Percentiles rank a stretch among this genome's conserved stretches.
phyloP scores from a whole-genome alignment of 116 monocot genomes.

The Dioscorea cayenensis region DNA sequence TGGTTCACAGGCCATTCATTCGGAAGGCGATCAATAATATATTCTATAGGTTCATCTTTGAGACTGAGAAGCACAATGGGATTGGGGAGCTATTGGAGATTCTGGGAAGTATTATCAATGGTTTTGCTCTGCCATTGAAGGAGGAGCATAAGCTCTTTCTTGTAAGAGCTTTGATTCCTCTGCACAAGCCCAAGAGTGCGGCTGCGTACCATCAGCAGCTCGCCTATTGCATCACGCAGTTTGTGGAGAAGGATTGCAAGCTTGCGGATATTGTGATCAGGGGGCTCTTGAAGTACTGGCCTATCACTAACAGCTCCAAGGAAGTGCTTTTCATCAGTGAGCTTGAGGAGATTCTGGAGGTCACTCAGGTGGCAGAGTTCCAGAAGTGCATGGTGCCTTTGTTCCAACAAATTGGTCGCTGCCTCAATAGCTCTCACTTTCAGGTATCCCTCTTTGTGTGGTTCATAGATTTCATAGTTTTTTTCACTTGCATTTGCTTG shows the following conservation, averaged over 20 bases:
- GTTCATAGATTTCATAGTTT: background rate
- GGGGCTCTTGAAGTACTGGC: constrained; percentile 50
- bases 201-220: constrained; percentile 43
- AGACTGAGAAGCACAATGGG: constrained; percentile 49
- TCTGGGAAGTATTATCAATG: constrained; percentile 45
- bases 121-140: constrained; percentile 44
- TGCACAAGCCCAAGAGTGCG: constrained; percentile 40
- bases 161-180: constrained; percentile 34
- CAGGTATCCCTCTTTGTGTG: constrained; percentile 19
- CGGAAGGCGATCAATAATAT: constrained; percentile 44
- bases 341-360: constrained; percentile 47
- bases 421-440: constrained; percentile 43
- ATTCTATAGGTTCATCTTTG: constrained; percentile 49
- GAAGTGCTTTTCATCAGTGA: constrained; percentile 49
- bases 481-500: background rate
- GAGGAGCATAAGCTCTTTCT: constrained; percentile 52
- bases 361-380: constrained; percentile 33
- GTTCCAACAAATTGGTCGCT: constrained; percentile 35
- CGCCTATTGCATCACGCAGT: constrained; percentile 38
- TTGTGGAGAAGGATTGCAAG: constrained; percentile 54
- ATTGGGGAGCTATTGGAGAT: constrained; percentile 47
- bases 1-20: constrained; percentile 44
- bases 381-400: constrained; percentile 42
- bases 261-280: constrained; percentile 43
- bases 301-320: constrained; percentile 42